These are phyloP conservation scores for Fusarium secorum DNA, from an alignment of 2,329 filamentous ascomycete genomes.

Conservation along the genomic window DNA sequence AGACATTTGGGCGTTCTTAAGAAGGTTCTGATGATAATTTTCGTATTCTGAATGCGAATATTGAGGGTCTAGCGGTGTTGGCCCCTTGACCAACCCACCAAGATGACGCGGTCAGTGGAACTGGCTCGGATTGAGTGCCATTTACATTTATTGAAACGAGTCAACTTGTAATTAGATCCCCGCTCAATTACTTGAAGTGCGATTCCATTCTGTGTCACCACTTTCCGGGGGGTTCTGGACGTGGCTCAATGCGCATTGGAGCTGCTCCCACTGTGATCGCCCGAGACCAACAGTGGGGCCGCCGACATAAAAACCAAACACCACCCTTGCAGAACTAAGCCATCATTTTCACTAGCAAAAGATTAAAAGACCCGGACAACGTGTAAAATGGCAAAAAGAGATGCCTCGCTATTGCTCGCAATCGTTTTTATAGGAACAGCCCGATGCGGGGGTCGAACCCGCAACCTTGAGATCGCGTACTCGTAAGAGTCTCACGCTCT, in stretches of 20 bases:
- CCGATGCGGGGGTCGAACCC: slow-evolving; percentile 60
- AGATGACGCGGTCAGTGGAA: slow-evolving; percentile 7
- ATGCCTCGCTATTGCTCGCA: slow-evolving; percentile 14
- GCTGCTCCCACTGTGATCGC: accelerated
- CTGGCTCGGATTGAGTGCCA: not conserved
- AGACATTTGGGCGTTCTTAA: not conserved
- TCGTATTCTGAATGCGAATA: slow-evolving; percentile 25
- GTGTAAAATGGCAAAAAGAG: not conserved
- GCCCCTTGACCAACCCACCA: not conserved
- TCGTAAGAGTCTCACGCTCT: slow-evolving; percentile 73
- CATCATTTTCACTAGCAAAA: not conserved
- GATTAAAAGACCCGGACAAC: accelerated
- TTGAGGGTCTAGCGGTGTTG: not conserved
- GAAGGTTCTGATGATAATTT: not conserved
- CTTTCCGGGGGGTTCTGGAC: not conserved
- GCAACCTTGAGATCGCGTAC: slow-evolving; percentile 60
- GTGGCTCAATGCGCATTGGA: not conserved
- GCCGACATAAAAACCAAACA: accelerated
- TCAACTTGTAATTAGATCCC: too few species aligned
- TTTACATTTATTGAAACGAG: not conserved
- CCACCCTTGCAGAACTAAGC: too few species aligned
- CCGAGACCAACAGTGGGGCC: not conserved
- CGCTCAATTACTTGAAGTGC: not conserved
- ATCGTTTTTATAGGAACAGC: slow-evolving; percentile 39
- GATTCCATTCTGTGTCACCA: accelerated